phyloP scores from a whole-genome alignment of 108 stramenopile species.

The Fragilariopsis cylindrus region DNA sequence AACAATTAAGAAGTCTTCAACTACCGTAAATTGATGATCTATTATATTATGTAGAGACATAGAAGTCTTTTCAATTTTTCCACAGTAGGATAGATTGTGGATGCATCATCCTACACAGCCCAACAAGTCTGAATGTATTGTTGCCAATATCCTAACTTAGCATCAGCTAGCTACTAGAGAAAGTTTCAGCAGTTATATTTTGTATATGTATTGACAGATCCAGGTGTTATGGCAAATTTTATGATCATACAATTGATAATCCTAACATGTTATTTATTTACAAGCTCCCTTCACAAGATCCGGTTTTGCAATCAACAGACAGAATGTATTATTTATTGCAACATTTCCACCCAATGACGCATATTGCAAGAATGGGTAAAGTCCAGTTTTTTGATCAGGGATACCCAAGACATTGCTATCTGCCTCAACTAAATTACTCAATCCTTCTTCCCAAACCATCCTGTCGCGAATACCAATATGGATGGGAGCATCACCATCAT shows the following conservation, averaged over 20 bases:
- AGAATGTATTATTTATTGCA: slow-evolving; percentile 36
- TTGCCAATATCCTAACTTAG: no score
- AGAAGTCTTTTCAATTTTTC: no score
- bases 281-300: slow-evolving; percentile 24
- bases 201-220: no score
- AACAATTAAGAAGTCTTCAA: no score
- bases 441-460: slow-evolving; percentile 42
- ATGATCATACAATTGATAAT: slow-evolving; percentile 54
- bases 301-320: slow-evolving; percentile 31
- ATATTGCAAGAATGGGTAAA: slow-evolving; percentile 44
- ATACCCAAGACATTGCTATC: slow-evolving; percentile 17
- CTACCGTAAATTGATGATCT: no score
- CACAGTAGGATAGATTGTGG: no score
- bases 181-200: no score
- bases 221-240: slow-evolving; percentile 31
- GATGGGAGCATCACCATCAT: slow-evolving; percentile 33
- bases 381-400: slow-evolving; percentile 29
- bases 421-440: slow-evolving; percentile 32
- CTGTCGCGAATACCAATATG: slow-evolving; percentile 40
- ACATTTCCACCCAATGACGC: slow-evolving; percentile 41
- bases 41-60: no score
- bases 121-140: no score
- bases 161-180: no score
- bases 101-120: no score
- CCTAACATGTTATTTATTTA: slow-evolving; percentile 32